Evolutionary conservation across 148 eudicot genomes (phyloP), one percentile per base, ranked within the genome.

Genomic region (Vaccinium vitisidaea): DNA sequence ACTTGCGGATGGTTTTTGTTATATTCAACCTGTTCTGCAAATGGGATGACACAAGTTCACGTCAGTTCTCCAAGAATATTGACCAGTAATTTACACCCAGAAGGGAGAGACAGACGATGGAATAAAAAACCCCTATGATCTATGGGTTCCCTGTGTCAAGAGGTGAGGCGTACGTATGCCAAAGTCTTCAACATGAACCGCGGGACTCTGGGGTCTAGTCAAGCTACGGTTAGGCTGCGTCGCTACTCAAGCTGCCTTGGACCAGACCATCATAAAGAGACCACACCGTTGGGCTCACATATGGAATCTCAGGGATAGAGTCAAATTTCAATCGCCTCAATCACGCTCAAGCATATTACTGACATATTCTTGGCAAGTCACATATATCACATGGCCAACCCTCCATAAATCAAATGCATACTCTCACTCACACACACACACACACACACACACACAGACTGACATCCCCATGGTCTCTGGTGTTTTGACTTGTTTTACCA

Each of bases 1-100:
- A 93, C 87, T 95, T 97, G 88, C 94, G 98, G 85, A 97, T 46
- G 55, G 98, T 94, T 88, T 97, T 97, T 65, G 99, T 95, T 89
- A 97, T 89, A 86, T 97, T 97, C 91, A 97, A 90, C 94, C 99
- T 95, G 94, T 95, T 95, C 99, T 97, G 99, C 83, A 88, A 89
- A 89, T 85, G 80, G 90, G 63, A 87, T 52, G 75, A 49, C 79
- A 83, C 43, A 80, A 87, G 78, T 83, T 93, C 71, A 89, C 86
- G 84, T 32, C 82, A 87, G 83, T 73, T 70, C 23, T 5, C 32
- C 21, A 54, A 21, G 14, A 58, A 18, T 74, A 58, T 4, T 50
- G 30, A 54, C 61, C 10, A 49, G 65, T 10, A 69, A 67, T 84
- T 49, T 18, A 67, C 67, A 67, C 73, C 43, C 59, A 86, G 67